A percentile compares a stretch with the other conserved stretches of the same genome.
Evolutionary conservation across 495 filamentous ascomycete species (phyloP).

Genomic region (Podospora appendiculata): DNA sequence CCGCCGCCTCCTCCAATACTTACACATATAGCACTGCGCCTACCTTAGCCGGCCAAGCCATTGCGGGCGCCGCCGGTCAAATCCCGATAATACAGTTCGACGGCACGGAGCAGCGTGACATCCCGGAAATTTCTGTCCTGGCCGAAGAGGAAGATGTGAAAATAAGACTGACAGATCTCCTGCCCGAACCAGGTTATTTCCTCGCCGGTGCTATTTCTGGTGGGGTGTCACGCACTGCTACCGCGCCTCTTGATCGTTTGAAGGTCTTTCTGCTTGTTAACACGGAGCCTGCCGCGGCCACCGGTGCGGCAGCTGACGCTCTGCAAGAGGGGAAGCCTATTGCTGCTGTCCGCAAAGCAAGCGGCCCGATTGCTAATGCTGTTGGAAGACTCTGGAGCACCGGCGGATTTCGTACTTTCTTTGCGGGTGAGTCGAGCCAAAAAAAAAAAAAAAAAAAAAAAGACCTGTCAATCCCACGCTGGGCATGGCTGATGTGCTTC

Average conservation of each 20-base stretch:
- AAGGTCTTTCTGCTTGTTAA: constrained; percentile 97
- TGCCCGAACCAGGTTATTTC: constrained; percentile 85
- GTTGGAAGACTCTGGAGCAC: constrained; percentile 69
- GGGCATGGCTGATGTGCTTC: constrained; percentile 22
- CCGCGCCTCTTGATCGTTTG: constrained; percentile 90
- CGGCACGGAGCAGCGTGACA: constrained; percentile 12
- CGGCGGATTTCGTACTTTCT: constrained; percentile 86
- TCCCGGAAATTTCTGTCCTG: constrained; percentile 16
- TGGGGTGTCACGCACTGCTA: constrained; percentile 84
- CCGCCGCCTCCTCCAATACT: constrained; percentile 4
- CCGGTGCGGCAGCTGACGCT: constrained; percentile 51
- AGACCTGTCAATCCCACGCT: neutral
- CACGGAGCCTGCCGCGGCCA: constrained; percentile 45
- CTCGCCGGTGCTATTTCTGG: constrained; percentile 89
- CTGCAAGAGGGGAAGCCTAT: constrained; percentile 65
- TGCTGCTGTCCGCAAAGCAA: constrained; percentile 56
- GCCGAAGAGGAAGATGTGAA: constrained; percentile 27
- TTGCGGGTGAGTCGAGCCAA: constrained; percentile 63
- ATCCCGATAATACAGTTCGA: constrained; percentile 8
- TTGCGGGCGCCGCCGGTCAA: constrained; percentile 6
- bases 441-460: neutral
- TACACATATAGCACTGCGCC: constrained; percentile 4
- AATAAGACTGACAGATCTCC: constrained; percentile 43
- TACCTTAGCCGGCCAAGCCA: constrained; percentile 6
- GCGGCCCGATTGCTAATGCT: constrained; percentile 63